Conservation (phyloP, 192 early-diverging fungal species). For the Coemansia umbellata region DNA sequence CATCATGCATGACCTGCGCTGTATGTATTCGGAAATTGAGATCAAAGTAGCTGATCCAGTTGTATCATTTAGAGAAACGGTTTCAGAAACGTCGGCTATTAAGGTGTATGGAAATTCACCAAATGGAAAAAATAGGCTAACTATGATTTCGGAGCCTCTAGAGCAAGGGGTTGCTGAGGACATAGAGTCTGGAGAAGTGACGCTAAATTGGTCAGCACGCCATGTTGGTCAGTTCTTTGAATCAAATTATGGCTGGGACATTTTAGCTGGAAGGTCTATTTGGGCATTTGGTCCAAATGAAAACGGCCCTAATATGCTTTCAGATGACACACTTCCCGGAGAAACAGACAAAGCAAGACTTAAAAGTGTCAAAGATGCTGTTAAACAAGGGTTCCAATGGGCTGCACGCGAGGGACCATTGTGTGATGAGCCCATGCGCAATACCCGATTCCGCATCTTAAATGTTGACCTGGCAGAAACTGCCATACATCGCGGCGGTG, state of each 20-base stretch:
- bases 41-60: slow-evolving; percentile 98
- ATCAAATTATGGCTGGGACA: slow-evolving; percentile 89
- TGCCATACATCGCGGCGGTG: slow-evolving; percentile 88
- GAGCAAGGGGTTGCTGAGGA: slow-evolving; percentile 90
- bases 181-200: slow-evolving; percentile 77
- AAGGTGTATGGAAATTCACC: slow-evolving; percentile 97
- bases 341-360: slow-evolving; percentile 84
- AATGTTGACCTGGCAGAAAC: slow-evolving; percentile 79
- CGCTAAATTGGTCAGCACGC: slow-evolving; percentile 65
- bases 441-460: slow-evolving; percentile 92
- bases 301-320: slow-evolving; percentile 85
- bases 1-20: slow-evolving; percentile 90
- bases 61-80: slow-evolving; percentile 93
- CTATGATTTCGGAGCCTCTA: slow-evolving; percentile 92
- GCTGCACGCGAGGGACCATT: slow-evolving; percentile 93
- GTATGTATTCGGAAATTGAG: slow-evolving; percentile 93
- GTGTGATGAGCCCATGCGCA: slow-evolving; percentile 95
- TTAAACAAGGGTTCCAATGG: slow-evolving; percentile 98
- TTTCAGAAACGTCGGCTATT: slow-evolving; percentile 87
- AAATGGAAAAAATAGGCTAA: slow-evolving; percentile 98
- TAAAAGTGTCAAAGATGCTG: slow-evolving; percentile 72
- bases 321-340: slow-evolving; percentile 92
- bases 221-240: slow-evolving; percentile 79
- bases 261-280: slow-evolving; percentile 85
- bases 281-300: slow-evolving; percentile 98